phyloP scores from a whole-genome alignment of 106 monocot genomes.

The Gastrodia elata region DNA sequence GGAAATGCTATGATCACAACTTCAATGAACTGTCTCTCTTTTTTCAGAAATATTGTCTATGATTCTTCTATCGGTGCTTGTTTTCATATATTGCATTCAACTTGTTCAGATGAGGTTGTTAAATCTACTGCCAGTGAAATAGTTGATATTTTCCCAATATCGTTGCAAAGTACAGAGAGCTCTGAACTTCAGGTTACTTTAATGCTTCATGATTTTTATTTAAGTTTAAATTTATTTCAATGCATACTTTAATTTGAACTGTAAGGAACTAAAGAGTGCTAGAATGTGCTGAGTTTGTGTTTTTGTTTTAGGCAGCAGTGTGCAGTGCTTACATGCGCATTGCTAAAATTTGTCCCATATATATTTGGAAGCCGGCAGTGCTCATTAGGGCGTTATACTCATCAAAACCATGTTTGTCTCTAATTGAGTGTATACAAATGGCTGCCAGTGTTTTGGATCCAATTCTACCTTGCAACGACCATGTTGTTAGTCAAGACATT shows the following conservation, averaged over 20 bases:
- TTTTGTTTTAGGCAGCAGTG: constrained; percentile 59
- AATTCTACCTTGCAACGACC: constrained; percentile 18
- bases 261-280: neutral
- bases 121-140: constrained; percentile 70
- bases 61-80: constrained; percentile 78
- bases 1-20: neutral
- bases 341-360: constrained; percentile 53
- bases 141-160: constrained; percentile 42
- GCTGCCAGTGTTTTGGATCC: constrained; percentile 38
- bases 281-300: constrained; percentile 5
- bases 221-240: neutral
- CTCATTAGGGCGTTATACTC: constrained; percentile 46
- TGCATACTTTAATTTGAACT: constrained; percentile 2
- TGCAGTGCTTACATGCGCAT: constrained; percentile 75
- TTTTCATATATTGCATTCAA: constrained; percentile 67
- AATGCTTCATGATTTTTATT: neutral
- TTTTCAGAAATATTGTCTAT: constrained; percentile 58
- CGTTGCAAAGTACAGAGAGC: constrained; percentile 53
- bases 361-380: constrained; percentile 69
- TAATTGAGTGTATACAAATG: constrained; percentile 64
- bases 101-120: constrained; percentile 57
- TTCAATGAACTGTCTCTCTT: constrained; percentile 11
- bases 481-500: constrained; percentile 12
- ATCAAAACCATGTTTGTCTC: constrained; percentile 46
- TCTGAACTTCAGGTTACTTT: constrained; percentile 71